phyloP scores from a whole-genome alignment of 371 early-diverging fungal species.

The Nematocida displodere region DNA sequence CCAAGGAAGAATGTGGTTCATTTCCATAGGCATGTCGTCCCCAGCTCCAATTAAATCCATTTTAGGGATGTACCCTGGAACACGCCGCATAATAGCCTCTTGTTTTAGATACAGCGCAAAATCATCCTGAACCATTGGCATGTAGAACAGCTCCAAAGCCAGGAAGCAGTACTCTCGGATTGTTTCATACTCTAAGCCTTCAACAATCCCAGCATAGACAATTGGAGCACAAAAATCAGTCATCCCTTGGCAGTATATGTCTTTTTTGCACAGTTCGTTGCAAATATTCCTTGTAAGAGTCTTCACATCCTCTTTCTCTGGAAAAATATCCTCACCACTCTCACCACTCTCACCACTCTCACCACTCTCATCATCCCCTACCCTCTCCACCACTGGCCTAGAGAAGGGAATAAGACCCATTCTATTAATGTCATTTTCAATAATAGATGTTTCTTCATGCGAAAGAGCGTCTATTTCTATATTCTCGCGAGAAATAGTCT shows the following conservation, averaged over 20 bases:
- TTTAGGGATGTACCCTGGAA: background rate
- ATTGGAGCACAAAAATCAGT: slow-evolving; percentile 14
- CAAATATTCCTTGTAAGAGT: background rate
- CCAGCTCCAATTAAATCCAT: background rate
- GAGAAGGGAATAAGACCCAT: too few species aligned
- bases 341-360: background rate
- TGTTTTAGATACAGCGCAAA: background rate
- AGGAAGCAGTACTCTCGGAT: background rate
- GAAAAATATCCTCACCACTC: background rate
- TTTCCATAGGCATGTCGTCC: background rate
- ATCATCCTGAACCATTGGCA: background rate
- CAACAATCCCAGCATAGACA: slow-evolving; percentile 4
- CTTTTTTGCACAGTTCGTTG: slow-evolving; percentile 4
- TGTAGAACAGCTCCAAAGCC: background rate
- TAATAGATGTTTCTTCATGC: too few species aligned
- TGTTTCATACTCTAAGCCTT: background rate
- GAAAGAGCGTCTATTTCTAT: too few species aligned
- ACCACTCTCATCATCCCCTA: too few species aligned
- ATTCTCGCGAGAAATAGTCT: too few species aligned
- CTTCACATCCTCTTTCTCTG: background rate
- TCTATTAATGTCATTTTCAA: too few species aligned
- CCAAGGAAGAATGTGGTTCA: slow-evolving; percentile 13
- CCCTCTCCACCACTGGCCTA: too few species aligned
- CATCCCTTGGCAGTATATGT: slow-evolving; percentile 28
- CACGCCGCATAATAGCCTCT: background rate